A percentile compares a stretch with the other conserved stretches of the same genome.
These are phyloP conservation scores for Podospora conica DNA, from an alignment of 495 filamentous ascomycete genomes.

Conservation along the genomic window DNA sequence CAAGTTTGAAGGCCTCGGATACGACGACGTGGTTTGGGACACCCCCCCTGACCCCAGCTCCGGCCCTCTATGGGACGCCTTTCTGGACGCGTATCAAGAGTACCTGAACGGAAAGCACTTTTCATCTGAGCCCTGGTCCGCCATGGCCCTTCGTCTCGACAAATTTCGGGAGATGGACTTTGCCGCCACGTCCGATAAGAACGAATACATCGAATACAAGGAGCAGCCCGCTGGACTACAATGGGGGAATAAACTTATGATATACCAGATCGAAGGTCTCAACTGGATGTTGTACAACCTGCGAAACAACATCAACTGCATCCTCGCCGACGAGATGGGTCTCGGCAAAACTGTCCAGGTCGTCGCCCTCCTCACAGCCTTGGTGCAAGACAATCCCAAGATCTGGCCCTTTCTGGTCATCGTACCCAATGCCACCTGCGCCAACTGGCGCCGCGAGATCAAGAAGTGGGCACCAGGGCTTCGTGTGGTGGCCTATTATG, in stretches of 20 bases:
- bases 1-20: conserved; percentile 93
- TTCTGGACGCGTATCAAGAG: conserved; percentile 74
- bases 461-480: conserved; percentile 86
- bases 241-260: conserved; percentile 73
- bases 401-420: conserved; percentile 93
- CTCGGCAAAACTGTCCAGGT: conserved; percentile 97
- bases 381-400: conserved; percentile 66
- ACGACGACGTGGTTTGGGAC: conserved; percentile 91
- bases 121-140: conserved; percentile 42
- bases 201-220: conserved; percentile 51
- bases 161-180: conserved; percentile 61
- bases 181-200: conserved; percentile 23
- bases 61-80: conserved; percentile 70
- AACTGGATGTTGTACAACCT: conserved; percentile 98
- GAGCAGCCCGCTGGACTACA: conserved; percentile 67
- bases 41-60: conserved; percentile 64
- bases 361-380: conserved; percentile 69
- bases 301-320: conserved; percentile 72
- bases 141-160: conserved; percentile 56
- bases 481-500: conserved; percentile 87
- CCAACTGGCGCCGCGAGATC: conserved; percentile 96
- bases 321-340: conserved; percentile 98
- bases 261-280: conserved; percentile 86
- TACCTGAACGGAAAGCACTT: conserved; percentile 73
- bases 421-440: conserved; percentile 87